Conservation (phyloP, 208 protist genomes). For the Leishmania braziliensis region DNA sequence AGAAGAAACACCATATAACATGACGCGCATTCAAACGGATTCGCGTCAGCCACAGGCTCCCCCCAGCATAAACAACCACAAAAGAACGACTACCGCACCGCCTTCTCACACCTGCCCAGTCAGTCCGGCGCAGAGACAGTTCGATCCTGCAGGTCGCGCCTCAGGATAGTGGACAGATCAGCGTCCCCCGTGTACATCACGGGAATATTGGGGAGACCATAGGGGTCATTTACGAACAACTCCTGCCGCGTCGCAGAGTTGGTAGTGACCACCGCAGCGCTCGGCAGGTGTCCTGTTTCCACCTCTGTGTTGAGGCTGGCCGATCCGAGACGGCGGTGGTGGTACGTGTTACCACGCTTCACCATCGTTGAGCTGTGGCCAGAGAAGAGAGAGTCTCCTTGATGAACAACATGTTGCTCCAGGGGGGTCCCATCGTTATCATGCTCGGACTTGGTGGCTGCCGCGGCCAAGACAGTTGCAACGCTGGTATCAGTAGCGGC, state of each 20-base stretch:
- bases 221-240: constrained; percentile 20
- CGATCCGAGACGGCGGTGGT: not conserved
- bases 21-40: not conserved
- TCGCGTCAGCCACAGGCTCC: not conserved
- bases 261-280: not conserved
- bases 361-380: not conserved
- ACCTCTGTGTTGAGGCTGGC: constrained; percentile 6
- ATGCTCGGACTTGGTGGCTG: not conserved
- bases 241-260: constrained; percentile 5
- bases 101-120: not conserved
- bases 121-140: constrained; percentile 23
- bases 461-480: not conserved
- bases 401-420: not conserved
- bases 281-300: not conserved
- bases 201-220: constrained; percentile 15
- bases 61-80: not conserved
- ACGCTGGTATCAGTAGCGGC: not conserved
- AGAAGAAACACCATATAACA: not conserved
- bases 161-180: constrained; percentile 34
- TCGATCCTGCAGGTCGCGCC: constrained; percentile 29
- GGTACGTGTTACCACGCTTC: constrained; percentile 12
- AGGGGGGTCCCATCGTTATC: not conserved
- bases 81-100: not conserved
- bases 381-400: not conserved
- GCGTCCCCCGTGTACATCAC: constrained; percentile 32